Evolutionary conservation across 768 basidiomycete species (phyloP).

Genomic region (Boletus sp.): DNA sequence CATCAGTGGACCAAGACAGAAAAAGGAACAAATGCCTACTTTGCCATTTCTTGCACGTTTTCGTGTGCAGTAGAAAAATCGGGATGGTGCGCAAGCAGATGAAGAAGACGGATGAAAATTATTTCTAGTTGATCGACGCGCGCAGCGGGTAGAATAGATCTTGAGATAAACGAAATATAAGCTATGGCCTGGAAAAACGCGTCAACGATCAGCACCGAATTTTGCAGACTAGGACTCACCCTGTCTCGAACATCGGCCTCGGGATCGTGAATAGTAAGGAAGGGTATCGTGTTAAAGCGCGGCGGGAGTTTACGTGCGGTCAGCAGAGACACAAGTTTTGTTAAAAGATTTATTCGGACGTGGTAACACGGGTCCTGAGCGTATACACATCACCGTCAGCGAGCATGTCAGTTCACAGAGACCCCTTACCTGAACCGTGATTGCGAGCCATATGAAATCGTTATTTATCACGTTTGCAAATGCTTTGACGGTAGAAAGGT

Average conservation of each 20-base stretch:
- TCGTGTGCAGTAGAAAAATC: slow-evolving; percentile 75
- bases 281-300: slow-evolving; percentile 80
- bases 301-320: slow-evolving; percentile 61
- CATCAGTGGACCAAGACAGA: background rate
- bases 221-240: slow-evolving; percentile 39
- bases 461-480: slow-evolving; percentile 58
- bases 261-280: slow-evolving; percentile 89
- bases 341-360: slow-evolving; percentile 76
- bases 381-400: background rate
- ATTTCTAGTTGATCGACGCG: slow-evolving; percentile 73
- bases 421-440: slow-evolving; percentile 71
- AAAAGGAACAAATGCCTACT: slow-evolving; percentile 46
- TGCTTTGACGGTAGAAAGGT: slow-evolving; percentile 58
- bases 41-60: slow-evolving; percentile 73
- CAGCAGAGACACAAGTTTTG: slow-evolving; percentile 68
- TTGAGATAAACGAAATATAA: slow-evolving; percentile 52
- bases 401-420: background rate
- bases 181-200: slow-evolving; percentile 46
- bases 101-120: slow-evolving; percentile 81
- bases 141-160: slow-evolving; percentile 47
- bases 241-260: slow-evolving; percentile 72
- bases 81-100: slow-evolving; percentile 91
- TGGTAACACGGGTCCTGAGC: slow-evolving; percentile 83
- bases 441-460: slow-evolving; percentile 67
- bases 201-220: background rate